A percentile compares a stretch with the other conserved stretches of the same genome.
These are phyloP conservation scores for Artemisia annua DNA, from an alignment of 129 eudicot genomes.

Conservation along the genomic window DNA sequence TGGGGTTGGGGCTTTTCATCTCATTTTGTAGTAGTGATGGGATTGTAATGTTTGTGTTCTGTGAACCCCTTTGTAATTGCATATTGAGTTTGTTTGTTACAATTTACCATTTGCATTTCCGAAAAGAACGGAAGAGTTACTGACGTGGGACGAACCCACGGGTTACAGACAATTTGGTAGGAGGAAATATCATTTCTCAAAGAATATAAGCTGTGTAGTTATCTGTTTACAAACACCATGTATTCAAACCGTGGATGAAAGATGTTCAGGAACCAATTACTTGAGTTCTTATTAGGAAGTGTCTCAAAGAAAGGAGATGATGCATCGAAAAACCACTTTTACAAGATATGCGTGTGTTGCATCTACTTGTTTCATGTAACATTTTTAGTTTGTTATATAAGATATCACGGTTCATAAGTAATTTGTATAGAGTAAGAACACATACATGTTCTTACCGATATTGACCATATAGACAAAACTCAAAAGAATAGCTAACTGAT, in stretches of 20 bases:
- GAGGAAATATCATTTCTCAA: too few relatives aligned
- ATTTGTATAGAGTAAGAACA: not conserved
- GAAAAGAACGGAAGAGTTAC: too few relatives aligned
- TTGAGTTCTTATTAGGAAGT: not conserved
- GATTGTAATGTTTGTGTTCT: too few relatives aligned
- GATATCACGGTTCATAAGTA: not conserved
- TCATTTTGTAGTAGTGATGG: too few relatives aligned
- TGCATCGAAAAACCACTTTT: not conserved
- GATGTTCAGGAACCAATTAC: not conserved
- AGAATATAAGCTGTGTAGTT: too few relatives aligned
- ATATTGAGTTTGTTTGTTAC: too few relatives aligned
- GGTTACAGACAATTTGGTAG: too few relatives aligned
- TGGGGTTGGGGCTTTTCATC: too few relatives aligned
- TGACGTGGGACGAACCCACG: too few relatives aligned
- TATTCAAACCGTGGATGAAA: not conserved
- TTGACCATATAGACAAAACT: not conserved
- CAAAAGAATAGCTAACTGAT: constrained; percentile 1
- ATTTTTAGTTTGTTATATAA: not conserved
- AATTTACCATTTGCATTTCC: too few relatives aligned
- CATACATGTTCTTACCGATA: not conserved
- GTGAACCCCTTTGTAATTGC: too few relatives aligned
- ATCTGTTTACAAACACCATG: constrained; percentile 3
- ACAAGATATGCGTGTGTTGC: not conserved
- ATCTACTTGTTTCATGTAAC: not conserved
- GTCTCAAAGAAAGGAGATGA: not conserved